A percentile compares a stretch with the other conserved stretches of the same genome.
phyloP scores from a whole-genome alignment of 1,139 yeast genomes.

The Pichia sp. region DNA sequence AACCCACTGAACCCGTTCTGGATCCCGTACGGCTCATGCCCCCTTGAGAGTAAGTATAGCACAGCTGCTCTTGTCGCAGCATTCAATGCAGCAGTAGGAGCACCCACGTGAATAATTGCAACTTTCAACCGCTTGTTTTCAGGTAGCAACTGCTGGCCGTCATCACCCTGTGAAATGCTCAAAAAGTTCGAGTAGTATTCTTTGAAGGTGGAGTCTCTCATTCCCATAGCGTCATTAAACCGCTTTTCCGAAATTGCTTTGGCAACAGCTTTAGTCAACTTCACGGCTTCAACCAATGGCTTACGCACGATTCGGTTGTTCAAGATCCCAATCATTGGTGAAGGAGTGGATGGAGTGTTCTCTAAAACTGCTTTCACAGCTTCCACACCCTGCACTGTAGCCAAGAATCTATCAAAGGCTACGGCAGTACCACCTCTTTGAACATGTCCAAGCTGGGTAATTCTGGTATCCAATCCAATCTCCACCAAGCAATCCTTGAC shows the following conservation, averaged over 20 bases:
- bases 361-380: slow-evolving; percentile 92
- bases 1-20: slow-evolving; percentile 93
- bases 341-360: slow-evolving; percentile 84
- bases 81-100: slow-evolving; percentile 96
- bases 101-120: slow-evolving; percentile 90
- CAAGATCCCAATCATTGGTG: slow-evolving; percentile 88
- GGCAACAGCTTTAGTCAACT: slow-evolving; percentile 80
- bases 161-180: slow-evolving; percentile 69
- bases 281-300: slow-evolving; percentile 86
- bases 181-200: slow-evolving; percentile 73
- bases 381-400: slow-evolving; percentile 95
- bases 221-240: slow-evolving; percentile 78
- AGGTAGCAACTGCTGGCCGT: slow-evolving; percentile 45
- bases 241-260: slow-evolving; percentile 74
- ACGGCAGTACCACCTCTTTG: slow-evolving; percentile 99
- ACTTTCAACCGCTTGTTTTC: slow-evolving; percentile 52
- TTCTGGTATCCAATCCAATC: slow-evolving; percentile 87
- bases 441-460: slow-evolving; percentile 93
- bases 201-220: slow-evolving; percentile 82
- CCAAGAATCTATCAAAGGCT: slow-evolving; percentile 84
- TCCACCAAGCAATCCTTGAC: slow-evolving; percentile 78
- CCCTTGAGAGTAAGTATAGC: slow-evolving; percentile 82
- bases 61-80: slow-evolving; percentile 91
- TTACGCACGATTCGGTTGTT: slow-evolving; percentile 84
- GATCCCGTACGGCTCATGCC: slow-evolving; percentile 84